Conservation (phyloP, 2,329 filamentous ascomycete genomes). For the Fusarium pseudoanthophilum region DNA sequence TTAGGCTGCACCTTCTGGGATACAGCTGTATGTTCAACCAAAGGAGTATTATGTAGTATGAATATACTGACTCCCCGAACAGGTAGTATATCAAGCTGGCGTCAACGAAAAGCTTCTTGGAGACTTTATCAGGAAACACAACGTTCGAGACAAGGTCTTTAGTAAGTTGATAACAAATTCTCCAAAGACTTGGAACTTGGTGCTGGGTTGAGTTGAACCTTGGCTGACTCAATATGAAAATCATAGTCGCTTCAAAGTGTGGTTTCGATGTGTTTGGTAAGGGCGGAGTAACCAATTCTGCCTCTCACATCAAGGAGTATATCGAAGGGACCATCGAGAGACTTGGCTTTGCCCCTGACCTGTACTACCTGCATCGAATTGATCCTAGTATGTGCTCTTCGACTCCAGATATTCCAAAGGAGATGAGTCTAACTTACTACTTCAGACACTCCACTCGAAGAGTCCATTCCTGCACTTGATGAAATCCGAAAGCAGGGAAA, state of each 20-base stretch:
- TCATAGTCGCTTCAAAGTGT: slow-evolving; percentile 5
- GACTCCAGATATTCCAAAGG: no score
- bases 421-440: no score
- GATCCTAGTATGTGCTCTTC: neutral
- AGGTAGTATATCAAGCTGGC: slow-evolving; percentile 4
- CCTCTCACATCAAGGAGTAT: slow-evolving; percentile 1
- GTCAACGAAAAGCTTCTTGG: slow-evolving; percentile 13
- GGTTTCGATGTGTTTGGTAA: neutral
- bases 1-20: slow-evolving; percentile 13
- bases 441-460: neutral
- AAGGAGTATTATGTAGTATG: fast-evolving
- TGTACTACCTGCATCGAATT: slow-evolving; percentile 7
- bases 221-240: neutral
- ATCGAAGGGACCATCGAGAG: slow-evolving; percentile 5
- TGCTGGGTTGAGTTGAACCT: neutral
- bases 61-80: neutral
- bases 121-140: slow-evolving; percentile 11
- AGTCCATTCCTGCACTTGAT: neutral
- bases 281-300: neutral
- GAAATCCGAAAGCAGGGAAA: slow-evolving; percentile 1
- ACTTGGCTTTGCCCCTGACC: slow-evolving; percentile 6
- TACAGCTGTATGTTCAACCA: neutral
- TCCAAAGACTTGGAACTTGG: neutral
- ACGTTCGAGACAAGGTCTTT: slow-evolving; percentile 5
- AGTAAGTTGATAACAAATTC: neutral